Conservation (phyloP, 2,329 filamentous ascomycete species). For the Samsoniella hepiali region DNA sequence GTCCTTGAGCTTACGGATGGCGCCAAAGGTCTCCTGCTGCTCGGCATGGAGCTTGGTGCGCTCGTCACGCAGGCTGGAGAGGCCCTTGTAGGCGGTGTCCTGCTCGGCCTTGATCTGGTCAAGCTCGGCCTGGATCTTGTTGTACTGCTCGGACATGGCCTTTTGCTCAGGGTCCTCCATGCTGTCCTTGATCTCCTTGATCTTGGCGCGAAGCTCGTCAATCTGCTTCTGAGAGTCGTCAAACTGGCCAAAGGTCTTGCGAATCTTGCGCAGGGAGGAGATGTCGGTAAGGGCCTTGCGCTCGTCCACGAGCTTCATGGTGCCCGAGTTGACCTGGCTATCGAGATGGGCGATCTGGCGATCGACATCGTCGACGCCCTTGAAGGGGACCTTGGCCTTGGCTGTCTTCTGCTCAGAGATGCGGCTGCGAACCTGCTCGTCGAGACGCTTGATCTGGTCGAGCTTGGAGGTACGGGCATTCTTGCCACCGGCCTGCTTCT, state of each 20-base stretch:
- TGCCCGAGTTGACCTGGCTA: constrained; percentile 80
- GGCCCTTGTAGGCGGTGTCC: constrained; percentile 83
- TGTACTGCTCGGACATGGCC: constrained; percentile 83
- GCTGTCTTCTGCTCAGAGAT: constrained; percentile 84
- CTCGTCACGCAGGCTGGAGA: constrained; percentile 81
- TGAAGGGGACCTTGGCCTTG: constrained; percentile 77
- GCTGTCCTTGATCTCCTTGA: constrained; percentile 82
- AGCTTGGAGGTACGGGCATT: constrained; percentile 71
- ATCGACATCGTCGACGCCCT: constrained; percentile 84
- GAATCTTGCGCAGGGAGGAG: constrained; percentile 77
- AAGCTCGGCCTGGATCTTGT: constrained; percentile 79
- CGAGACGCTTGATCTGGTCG: constrained; percentile 89
- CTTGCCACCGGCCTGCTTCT: constrained; percentile 87
- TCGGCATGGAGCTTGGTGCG: constrained; percentile 77
- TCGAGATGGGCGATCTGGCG: constrained; percentile 76
- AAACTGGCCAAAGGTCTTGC: constrained; percentile 85
- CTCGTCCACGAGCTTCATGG: constrained; percentile 95
- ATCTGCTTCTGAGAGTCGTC: constrained; percentile 86
- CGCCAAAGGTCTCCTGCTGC: constrained; percentile 80
- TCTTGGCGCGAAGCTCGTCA: constrained; percentile 79
- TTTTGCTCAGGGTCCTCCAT: constrained; percentile 90
- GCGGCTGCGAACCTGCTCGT: constrained; percentile 82
- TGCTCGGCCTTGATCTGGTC: constrained; percentile 89
- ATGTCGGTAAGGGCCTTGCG: constrained; percentile 88
- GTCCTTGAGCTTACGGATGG: constrained; percentile 85